Percentiles rank a stretch among this genome's conserved stretches.
phyloP scores from a whole-genome alignment of 805 yeast species.

The Saitoella complicata region DNA sequence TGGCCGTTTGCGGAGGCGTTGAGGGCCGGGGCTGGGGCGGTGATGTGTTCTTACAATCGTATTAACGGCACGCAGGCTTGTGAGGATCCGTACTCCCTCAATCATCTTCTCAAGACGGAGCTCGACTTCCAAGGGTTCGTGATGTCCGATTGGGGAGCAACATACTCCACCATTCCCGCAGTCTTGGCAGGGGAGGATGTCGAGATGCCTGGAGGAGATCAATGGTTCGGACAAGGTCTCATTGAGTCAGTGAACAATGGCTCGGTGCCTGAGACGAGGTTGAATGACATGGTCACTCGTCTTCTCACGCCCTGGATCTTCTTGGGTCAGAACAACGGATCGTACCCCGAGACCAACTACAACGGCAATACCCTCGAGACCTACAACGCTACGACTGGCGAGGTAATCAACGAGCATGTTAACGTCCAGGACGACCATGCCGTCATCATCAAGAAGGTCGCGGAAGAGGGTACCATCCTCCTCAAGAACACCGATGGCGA shows the following conservation, averaged over 20 bases:
- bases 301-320: slow-evolving; percentile 42
- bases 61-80: slow-evolving; percentile 44
- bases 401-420: slow-evolving; percentile 34
- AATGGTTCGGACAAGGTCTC: slow-evolving; percentile 42
- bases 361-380: too few species aligned
- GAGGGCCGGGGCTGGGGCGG: slow-evolving; percentile 41
- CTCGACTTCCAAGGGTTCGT: slow-evolving; percentile 53
- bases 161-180: slow-evolving; percentile 38
- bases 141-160: slow-evolving; percentile 55
- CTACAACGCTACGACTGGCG: too few species aligned
- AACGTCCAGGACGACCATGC: slow-evolving; percentile 30
- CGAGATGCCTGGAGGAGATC: slow-evolving; percentile 53
- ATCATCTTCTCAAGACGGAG: slow-evolving; percentile 41
- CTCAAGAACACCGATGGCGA: slow-evolving; percentile 33
- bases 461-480: slow-evolving; percentile 40
- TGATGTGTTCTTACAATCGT: slow-evolving; percentile 46
- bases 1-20: slow-evolving; percentile 57
- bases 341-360: too few species aligned
- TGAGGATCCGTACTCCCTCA: slow-evolving; percentile 39
- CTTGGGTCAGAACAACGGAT: slow-evolving; percentile 19
- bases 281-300: slow-evolving; percentile 47
- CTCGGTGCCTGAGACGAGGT: slow-evolving; percentile 35
- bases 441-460: slow-evolving; percentile 34
- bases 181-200: slow-evolving; percentile 46
- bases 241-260: slow-evolving; percentile 40